These are phyloP conservation scores for Blastobotrys americana DNA, from an alignment of 805 yeast species.

Conservation along the genomic window DNA sequence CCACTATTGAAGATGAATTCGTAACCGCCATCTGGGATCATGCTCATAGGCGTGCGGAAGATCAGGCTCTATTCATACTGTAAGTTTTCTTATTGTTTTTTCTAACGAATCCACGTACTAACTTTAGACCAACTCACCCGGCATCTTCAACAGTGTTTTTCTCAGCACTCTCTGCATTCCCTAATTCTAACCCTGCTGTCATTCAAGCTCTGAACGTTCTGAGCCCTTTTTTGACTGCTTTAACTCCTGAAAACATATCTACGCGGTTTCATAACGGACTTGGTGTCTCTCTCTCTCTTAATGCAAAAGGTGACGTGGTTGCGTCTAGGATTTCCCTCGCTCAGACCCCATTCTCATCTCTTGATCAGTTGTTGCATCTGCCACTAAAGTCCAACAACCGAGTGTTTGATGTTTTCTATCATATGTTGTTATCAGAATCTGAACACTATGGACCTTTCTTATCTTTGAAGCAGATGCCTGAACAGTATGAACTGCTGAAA, in stretches of 20 bases:
- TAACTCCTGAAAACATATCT: constrained; percentile 31
- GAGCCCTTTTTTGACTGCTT: constrained; percentile 33
- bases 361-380: constrained; percentile 29
- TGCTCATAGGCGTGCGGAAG: constrained; percentile 34
- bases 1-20: constrained; percentile 28
- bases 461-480: constrained; percentile 25
- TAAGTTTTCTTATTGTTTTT: constrained; percentile 10
- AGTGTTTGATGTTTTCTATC: constrained; percentile 33
- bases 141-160: constrained; percentile 29
- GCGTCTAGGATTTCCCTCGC: constrained; percentile 26
- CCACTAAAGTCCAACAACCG: constrained; percentile 23
- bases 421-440: constrained; percentile 28
- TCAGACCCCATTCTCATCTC: constrained; percentile 25
- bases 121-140: constrained; percentile 23
- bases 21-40: constrained; percentile 33
- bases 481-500: constrained; percentile 26
- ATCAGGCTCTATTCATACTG: constrained; percentile 32
- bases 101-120: neutral
- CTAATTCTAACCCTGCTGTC: constrained; percentile 30
- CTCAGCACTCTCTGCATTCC: constrained; percentile 29
- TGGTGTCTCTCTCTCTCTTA: constrained; percentile 27
- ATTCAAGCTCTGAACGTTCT: constrained; percentile 31
- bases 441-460: constrained; percentile 27
- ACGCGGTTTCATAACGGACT: constrained; percentile 31
- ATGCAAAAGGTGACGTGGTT: constrained; percentile 27